Conservation (phyloP, 345 rosid genomes). For the Eucalyptus rudis region DNA sequence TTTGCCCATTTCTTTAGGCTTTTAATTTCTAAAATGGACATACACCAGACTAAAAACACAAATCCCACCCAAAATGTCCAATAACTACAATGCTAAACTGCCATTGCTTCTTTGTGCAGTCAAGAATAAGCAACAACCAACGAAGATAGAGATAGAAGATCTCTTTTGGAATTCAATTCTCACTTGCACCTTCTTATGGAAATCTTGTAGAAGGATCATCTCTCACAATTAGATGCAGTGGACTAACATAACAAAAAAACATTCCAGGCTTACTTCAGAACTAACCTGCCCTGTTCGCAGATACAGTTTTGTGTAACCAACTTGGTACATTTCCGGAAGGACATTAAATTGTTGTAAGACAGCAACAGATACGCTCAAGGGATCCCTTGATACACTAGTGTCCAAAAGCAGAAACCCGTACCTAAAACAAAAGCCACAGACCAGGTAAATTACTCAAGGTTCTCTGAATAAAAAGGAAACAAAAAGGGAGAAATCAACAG, state of each 20-base stretch:
- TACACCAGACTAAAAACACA: background rate
- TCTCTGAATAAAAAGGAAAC: background rate
- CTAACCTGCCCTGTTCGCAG: slow-evolving; percentile 84
- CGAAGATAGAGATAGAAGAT: background rate
- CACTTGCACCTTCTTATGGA: background rate
- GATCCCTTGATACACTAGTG: slow-evolving; percentile 35
- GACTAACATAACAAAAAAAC: background rate
- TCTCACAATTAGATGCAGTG: background rate
- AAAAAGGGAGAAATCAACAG: slow-evolving; percentile 31
- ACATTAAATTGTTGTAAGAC: slow-evolving; percentile 55
- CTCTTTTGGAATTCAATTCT: background rate
- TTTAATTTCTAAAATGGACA: background rate
- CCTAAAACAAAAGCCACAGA: slow-evolving; percentile 20
- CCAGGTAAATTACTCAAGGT: background rate
- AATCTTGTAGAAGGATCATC: background rate
- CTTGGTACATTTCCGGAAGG: slow-evolving; percentile 82
- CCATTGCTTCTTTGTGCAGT: background rate
- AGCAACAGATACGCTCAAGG: slow-evolving; percentile 69
- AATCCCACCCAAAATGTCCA: background rate
- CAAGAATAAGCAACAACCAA: background rate
- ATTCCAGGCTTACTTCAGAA: background rate
- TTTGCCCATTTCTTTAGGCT: background rate
- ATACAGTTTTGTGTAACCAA: slow-evolving; percentile 77
- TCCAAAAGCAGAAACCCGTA: slow-evolving; percentile 57
- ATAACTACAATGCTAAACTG: background rate